Evolutionary conservation across 1,284 basidiomycete genomes (phyloP), one percentile per base, ranked within the genome.

Genomic region (Ustilago sp.): DNA sequence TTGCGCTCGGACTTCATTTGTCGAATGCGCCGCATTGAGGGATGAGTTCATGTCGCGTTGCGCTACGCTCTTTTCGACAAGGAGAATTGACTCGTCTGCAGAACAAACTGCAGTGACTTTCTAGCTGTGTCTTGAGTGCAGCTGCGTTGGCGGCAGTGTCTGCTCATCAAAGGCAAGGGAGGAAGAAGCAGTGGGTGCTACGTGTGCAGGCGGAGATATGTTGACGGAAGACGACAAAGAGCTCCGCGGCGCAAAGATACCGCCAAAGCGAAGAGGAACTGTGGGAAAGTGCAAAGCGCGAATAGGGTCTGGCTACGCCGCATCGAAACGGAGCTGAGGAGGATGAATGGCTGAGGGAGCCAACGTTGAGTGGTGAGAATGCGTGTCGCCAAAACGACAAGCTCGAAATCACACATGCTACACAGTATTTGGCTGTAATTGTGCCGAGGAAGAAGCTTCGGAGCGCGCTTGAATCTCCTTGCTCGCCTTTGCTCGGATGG

Each of bases 1-100:
- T 32, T 50, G 56, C 59, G 66, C 66, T 65, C 50, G 19, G 59
- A 57, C 50, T 61, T 70, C 68, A 62, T 70, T 56, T 61, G 67
- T 59, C 67, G 41, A 54, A 59, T 35, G 39, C 19, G 58, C 50
- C 62, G 47, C 12, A 9, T 12, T 52, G 59, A 43, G 35, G 17
- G 7, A 8, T 23, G 17, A 45, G 32, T 17, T 31, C 53, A 38
- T 35, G 53, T 55, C 53, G 36, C 36, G 36, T 54, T 45, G 59
- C 51, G 38, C 47, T 50, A 5, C 4, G 48, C 48, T 13, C 12
- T 11, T 31, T 32, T 50, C 5, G 41, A 45, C 13, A 15, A 28
- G n/a, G 15, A 13, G 28, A 4, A 13, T 32, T 32, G 28, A 50
- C 9, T 8, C 41, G 4, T 50, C 13, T 50, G 48, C 48, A 8